Percentiles rank a stretch among this genome's conserved stretches.
Conservation (phyloP, 2,329 filamentous ascomycete genomes). For the Thermothelomyces thermophilus region DNA sequence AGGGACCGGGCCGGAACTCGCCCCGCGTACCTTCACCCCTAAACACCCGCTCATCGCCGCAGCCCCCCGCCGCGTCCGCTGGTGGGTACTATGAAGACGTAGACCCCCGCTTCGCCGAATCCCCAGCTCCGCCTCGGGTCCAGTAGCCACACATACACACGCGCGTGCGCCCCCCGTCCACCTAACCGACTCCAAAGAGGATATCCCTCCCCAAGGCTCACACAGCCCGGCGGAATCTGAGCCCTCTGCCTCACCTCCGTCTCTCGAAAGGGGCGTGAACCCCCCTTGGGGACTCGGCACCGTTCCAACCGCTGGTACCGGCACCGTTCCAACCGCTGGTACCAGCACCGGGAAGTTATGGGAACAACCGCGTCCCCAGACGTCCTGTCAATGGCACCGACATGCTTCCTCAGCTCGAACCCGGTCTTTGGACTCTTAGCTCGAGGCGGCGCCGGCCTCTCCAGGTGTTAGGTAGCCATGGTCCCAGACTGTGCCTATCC, state of each 20-base stretch:
- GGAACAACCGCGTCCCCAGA: slow-evolving; percentile 29
- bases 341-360: slow-evolving; percentile 38
- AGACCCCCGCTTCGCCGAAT: slow-evolving; percentile 73
- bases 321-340: slow-evolving; percentile 27
- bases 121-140: slow-evolving; percentile 18
- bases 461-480: slow-evolving; percentile 34
- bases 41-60: slow-evolving; percentile 29
- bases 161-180: slow-evolving; percentile 27
- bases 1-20: slow-evolving; percentile 38
- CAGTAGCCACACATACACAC: too few species aligned
- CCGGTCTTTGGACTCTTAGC: slow-evolving; percentile 75
- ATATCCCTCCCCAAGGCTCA: slow-evolving; percentile 37
- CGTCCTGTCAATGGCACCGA: slow-evolving; percentile 56
- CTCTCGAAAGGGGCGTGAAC: slow-evolving; percentile 79
- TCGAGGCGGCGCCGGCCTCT: slow-evolving; percentile 18
- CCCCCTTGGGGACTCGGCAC: slow-evolving; percentile 70
- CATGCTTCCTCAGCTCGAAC: slow-evolving; percentile 67
- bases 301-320: slow-evolving; percentile 28
- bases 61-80: slow-evolving; percentile 21
- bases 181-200: slow-evolving; percentile 28
- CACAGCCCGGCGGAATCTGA: slow-evolving; percentile 74
- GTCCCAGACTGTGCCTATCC: slow-evolving; percentile 51
- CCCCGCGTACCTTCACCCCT: slow-evolving; percentile 42
- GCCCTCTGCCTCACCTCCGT: slow-evolving; percentile 84
- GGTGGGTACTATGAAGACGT: slow-evolving; percentile 84